These are phyloP conservation scores for Erodium moschatum DNA, from an alignment of 441 rosid species.

Conservation along the genomic window DNA sequence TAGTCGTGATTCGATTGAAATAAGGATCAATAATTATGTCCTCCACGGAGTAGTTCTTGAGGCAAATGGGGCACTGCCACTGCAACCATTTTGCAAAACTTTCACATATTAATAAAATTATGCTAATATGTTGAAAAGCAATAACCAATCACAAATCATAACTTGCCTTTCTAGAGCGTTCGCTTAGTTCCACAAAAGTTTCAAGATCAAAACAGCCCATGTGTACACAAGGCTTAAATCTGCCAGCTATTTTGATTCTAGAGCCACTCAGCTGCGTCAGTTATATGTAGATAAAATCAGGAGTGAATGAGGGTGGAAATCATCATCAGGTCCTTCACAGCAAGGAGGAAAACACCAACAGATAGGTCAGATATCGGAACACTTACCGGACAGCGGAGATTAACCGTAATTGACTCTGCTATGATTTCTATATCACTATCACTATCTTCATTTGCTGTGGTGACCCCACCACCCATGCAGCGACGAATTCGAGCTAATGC, in stretches of 20 bases:
- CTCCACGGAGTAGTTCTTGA: conserved; percentile 12
- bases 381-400: conserved; percentile 32
- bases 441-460: conserved; percentile 21
- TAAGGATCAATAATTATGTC: conserved; percentile 26
- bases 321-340: not conserved
- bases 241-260: conserved; percentile 13
- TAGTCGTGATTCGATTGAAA: conserved; percentile 24
- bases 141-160: not conserved
- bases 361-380: not conserved
- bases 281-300: conserved; percentile 4
- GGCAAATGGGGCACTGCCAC: conserved; percentile 12
- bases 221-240: conserved; percentile 11
- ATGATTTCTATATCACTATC: conserved; percentile 30
- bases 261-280: conserved; percentile 12
- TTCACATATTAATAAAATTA: not conserved
- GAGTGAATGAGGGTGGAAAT: not conserved
- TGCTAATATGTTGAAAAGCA: not conserved
- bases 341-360: not conserved
- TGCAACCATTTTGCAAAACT: conserved; percentile 6
- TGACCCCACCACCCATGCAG: conserved; percentile 27
- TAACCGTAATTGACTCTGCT: conserved; percentile 26
- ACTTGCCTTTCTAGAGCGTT: conserved; percentile 11
- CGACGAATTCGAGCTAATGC: conserved; percentile 28
- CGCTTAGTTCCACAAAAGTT: conserved; percentile 13
- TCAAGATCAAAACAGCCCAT: conserved; percentile 12